A percentile compares a stretch with the other conserved stretches of the same genome.
Conservation (phyloP, 345 rosid species). For the Lumnitzera littorea region DNA sequence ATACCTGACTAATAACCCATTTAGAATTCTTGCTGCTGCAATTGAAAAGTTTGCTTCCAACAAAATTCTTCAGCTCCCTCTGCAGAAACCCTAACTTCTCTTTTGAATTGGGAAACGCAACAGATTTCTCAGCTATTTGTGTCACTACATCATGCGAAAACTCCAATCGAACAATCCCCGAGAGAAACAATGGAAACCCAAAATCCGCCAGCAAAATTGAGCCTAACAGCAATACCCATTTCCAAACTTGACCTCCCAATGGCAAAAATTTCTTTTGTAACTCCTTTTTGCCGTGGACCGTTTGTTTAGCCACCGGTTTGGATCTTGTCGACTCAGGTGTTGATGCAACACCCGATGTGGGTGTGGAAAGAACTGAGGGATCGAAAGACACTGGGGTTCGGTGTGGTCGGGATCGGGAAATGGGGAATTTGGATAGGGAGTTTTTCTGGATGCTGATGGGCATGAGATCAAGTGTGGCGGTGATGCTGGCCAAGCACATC, state of each 20-base stretch:
- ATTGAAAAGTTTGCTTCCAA: constrained; percentile 29
- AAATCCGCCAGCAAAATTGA: constrained; percentile 32
- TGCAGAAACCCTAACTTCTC: constrained; percentile 42
- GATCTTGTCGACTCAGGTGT: constrained; percentile 19
- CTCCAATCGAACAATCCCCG: constrained; percentile 29
- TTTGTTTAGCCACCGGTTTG: constrained; percentile 36
- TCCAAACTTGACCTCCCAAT: not conserved
- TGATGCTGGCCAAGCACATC: constrained; percentile 79
- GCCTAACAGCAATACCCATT: constrained; percentile 26
- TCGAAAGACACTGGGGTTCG: constrained; percentile 52
- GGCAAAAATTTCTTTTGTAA: constrained; percentile 5
- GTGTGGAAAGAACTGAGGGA: constrained; percentile 40
- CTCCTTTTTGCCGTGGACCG: constrained; percentile 7
- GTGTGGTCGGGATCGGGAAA: constrained; percentile 15
- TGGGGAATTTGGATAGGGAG: constrained; percentile 57
- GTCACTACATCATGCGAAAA: constrained; percentile 42
- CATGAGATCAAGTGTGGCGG: constrained; percentile 84
- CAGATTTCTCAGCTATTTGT: constrained; percentile 40
- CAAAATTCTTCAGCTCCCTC: constrained; percentile 34
- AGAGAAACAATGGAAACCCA: constrained; percentile 34
- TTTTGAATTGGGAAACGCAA: constrained; percentile 22
- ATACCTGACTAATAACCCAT: constrained; percentile 72
- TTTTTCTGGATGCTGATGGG: constrained; percentile 59
- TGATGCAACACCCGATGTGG: constrained; percentile 31
- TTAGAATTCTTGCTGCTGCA: constrained; percentile 41